Conservation (phyloP, 306 rosid species). For the Quercus berberidifolia region DNA sequence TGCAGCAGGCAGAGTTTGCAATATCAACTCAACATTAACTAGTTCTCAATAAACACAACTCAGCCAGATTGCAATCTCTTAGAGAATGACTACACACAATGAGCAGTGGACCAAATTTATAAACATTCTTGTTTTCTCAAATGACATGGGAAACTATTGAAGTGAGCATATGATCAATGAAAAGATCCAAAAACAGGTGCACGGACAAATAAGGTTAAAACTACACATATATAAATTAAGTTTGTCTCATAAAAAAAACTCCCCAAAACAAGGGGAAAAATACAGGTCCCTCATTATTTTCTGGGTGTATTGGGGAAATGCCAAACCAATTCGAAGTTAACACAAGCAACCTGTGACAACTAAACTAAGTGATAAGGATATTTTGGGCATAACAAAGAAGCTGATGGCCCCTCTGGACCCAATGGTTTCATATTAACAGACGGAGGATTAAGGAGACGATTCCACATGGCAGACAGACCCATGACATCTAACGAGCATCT, state of each 20-base stretch:
- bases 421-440: too few relatives aligned
- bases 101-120: background rate
- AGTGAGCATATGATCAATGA: background rate
- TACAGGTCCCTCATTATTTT: constrained; percentile 28
- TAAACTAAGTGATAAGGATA: background rate
- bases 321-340: constrained; percentile 29
- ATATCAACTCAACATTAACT: background rate
- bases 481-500: too few relatives aligned
- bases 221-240: constrained; percentile 24
- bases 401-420: too few relatives aligned
- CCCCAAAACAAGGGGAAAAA: constrained; percentile 39
- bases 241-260: constrained; percentile 57
- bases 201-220: background rate
- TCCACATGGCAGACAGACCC: too few relatives aligned
- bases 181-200: background rate
- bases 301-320: constrained; percentile 34
- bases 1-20: background rate
- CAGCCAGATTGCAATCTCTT: background rate
- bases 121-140: background rate
- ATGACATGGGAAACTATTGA: background rate
- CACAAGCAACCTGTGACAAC: constrained; percentile 25
- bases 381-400: too few relatives aligned
- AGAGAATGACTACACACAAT: background rate
- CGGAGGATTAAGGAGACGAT: too few relatives aligned
- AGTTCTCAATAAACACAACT: background rate